phyloP scores from a whole-genome alignment of 495 filamentous ascomycete genomes.

The Hypomontagnella monticulosa region DNA sequence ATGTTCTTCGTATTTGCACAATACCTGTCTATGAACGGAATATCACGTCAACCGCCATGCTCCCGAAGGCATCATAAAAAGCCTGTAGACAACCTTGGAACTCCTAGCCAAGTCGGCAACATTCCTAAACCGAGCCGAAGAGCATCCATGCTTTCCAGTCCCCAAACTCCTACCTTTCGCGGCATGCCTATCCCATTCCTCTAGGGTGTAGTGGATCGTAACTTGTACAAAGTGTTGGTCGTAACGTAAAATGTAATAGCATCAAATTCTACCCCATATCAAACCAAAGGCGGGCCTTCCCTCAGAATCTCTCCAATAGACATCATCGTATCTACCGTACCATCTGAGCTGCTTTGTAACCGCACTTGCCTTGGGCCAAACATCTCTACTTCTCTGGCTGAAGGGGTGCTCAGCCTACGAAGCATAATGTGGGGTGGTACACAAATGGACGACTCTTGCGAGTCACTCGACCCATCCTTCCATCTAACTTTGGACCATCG shows the following conservation, averaged over 20 bases:
- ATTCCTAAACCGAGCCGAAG: constrained; percentile 4
- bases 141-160: constrained; percentile 17
- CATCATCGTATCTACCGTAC: constrained; percentile 34
- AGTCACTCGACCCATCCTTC: constrained; percentile 22
- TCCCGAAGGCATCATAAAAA: constrained; percentile 1
- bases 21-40: not conserved
- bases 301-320: constrained; percentile 41
- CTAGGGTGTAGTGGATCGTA: not conserved
- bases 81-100: constrained; percentile 11
- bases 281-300: constrained; percentile 32
- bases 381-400: constrained; percentile 23
- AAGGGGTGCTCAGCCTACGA: constrained; percentile 15
- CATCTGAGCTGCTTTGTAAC: constrained; percentile 32
- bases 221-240: not conserved
- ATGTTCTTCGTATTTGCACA: constrained; percentile 2
- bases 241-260: not conserved
- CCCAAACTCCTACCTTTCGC: constrained; percentile 24
- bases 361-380: constrained; percentile 38
- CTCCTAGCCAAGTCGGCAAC: constrained; percentile 1
- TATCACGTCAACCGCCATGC: not conserved
- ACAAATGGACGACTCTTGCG: constrained; percentile 26
- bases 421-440: constrained; percentile 30
- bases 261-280: not conserved
- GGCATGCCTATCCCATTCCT: constrained; percentile 8
- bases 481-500: constrained; percentile 38